A percentile compares a stretch with the other conserved stretches of the same genome.
Conservation (phyloP, 148 eudicot species). For the Diospyros kaki region DNA sequence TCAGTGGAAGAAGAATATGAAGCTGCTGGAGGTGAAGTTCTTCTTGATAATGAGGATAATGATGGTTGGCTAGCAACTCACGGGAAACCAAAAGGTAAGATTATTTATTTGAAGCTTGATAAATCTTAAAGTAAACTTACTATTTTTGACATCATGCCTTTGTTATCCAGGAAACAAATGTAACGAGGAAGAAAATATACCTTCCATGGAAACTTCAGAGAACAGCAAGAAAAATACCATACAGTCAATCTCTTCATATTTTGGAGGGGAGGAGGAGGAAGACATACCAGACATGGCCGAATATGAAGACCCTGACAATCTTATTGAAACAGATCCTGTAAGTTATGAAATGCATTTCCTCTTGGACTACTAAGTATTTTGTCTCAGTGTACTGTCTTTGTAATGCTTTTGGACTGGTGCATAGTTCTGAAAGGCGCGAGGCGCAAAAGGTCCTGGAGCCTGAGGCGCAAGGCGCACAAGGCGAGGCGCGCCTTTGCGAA, state of each 20-base stretch:
- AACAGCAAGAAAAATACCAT: conserved; percentile 61
- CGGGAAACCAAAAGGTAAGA: conserved; percentile 84
- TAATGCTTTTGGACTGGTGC: not conserved
- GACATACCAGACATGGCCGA: conserved; percentile 93
- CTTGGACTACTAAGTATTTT: not conserved
- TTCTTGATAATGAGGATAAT: conserved; percentile 83
- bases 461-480: no score
- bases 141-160: conserved; percentile 6
- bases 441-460: no score
- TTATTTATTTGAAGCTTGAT: not conserved
- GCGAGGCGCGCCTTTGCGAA: no score
- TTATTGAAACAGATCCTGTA: conserved; percentile 81
- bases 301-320: conserved; percentile 77
- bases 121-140: not conserved
- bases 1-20: conserved; percentile 86
- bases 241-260: conserved; percentile 75
- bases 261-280: conserved; percentile 88
- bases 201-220: conserved; percentile 84
- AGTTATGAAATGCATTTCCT: conserved; percentile 17
- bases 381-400: not conserved
- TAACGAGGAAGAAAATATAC: conserved; percentile 73
- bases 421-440: no score
- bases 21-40: conserved; percentile 96
- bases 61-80: conserved; percentile 99
- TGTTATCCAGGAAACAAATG: conserved; percentile 40